Evolutionary conservation across 1,284 basidiomycete genomes (phyloP).

Genomic region (Heimioporus retisporus): DNA sequence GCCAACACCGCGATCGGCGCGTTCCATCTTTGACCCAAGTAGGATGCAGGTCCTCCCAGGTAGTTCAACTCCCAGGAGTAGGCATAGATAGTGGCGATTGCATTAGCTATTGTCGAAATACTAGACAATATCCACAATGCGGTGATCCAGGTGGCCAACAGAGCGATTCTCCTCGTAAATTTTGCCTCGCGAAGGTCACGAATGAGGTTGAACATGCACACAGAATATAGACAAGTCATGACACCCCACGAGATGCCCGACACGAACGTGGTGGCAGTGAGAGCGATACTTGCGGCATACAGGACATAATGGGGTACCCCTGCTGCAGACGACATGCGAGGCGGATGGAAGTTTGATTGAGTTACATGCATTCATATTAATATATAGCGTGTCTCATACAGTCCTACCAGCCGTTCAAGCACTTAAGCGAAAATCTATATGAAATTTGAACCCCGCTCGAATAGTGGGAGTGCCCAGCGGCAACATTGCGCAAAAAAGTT

Average conservation of each 20-base stretch:
- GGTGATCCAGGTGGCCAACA: not conserved
- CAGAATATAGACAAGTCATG: not conserved
- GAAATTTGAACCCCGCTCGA: no score
- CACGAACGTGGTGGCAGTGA: constrained; percentile 1
- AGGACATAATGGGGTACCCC: not conserved
- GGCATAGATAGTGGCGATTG: not conserved
- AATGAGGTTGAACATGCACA: constrained; percentile 4
- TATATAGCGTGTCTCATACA: no score
- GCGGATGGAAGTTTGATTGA: no score
- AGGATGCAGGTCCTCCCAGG: not conserved
- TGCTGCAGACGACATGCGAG: not conserved
- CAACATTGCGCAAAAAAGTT: no score
- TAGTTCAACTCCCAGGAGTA: not conserved
- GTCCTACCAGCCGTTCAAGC: no score
- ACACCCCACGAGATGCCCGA: constrained; percentile 5
- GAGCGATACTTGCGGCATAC: not conserved
- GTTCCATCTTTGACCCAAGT: not conserved
- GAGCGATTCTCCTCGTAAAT: not conserved
- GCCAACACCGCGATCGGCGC: not conserved
- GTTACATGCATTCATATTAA: no score
- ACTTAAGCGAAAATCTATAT: no score
- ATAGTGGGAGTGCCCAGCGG: no score
- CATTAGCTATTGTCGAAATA: not conserved
- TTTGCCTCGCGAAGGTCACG: not conserved
- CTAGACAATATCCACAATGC: not conserved